Evolutionary conservation across 164 flowering plant genomes (phyloP), one percentile per base, ranked within the genome.

Genomic region (Vitis labrusca): DNA sequence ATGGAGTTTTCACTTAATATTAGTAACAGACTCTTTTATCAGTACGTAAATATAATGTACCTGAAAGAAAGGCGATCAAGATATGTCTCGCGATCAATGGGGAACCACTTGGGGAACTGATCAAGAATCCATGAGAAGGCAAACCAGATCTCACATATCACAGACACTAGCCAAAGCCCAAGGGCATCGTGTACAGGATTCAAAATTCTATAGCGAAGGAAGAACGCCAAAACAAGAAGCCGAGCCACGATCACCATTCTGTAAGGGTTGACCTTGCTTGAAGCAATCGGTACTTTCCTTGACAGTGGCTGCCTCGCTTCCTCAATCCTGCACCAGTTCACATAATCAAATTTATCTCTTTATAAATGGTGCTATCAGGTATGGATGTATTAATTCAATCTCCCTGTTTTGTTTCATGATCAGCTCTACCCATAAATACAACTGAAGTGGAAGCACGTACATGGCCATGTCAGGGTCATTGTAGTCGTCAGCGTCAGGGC

Each of bases 21-120:
- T 23, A 1, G 27, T 23, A 23, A 23, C 4, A 30, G 1, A 53
- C 19, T n/a, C 52, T 48, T 49, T 47, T 11, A 23, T 23, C 27
- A 23, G 27, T 1, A 23, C 0, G 27, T 0, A 23, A 23, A 23
- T 23, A 30, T 8, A 16, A 14, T 15, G 16, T 71, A 95, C 99
- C 99, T 93, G 63, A 91, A 82, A 52, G 99, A 93, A 50, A 95
- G 97, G 48, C 98, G 99, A 67, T 95, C 99, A 29, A 95, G 93
- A 65, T 95, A 93, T 16, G 99, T 95, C 80, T 95, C 94, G 3
- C 99, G 98, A 50, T 91, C 94, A 50, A 95, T 93, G 52, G 99
- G 99, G 72, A 73, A 88, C 99, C 99, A 95, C 75, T 95, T 95
- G 70, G 99, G 99, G 76, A 95, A 90, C 85, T 95, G 99, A 85